Base-by-base conservation (phyloP, 768 basidiomycete species). In the Leccinum ochraceum region DNA sequence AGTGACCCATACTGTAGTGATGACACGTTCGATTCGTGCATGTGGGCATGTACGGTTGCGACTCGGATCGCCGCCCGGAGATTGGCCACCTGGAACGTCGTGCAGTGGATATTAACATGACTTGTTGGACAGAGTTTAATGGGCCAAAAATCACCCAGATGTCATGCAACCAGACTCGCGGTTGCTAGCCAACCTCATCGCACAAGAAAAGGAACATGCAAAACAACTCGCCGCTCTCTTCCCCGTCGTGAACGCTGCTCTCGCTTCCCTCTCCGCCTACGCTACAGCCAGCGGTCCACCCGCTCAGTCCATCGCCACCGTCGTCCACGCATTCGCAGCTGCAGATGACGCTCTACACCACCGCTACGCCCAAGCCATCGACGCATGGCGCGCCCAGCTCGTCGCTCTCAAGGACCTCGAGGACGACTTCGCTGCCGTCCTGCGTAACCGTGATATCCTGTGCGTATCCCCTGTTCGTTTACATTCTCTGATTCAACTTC, bases 381-480 rank as follows among this genome's bases (percentile, higher is more conserved):
- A 92, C 39, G 71, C 79, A 17, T 93, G 90, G 85, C 79, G 83
- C 36, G 83, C 83, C 32, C 78, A 83, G 58, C 79, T 93, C 62
- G 79, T 77, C 61, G 73, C 72, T 3, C 75, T 94, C 63, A 89
- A 86, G 69, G 76, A 76, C 10, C 77, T 89, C 57, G 90, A 94
- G 73, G 88, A 91, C 49, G 90, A 90, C 59, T 83, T 93, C 4
- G 79, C 78, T 3, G 86, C 84, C 63, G 78, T 92, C 56, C 75
- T 90, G 4, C 62, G 61, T 9, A 90, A 94, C 73, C 77, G 89
- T 50, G 91, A 94, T 66, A 94, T 94, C 63, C 79, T 93, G 92
- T 92, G 63, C 68, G 89, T 81, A 11, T 53, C 6, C 52, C 10
- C 22, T 46, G 37, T 30, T 39, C 5, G 30, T 10, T 32, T 32